Base-by-base conservation (phyloP, 139 green algal species). In the Raphidocelis subcapitata region DNA sequence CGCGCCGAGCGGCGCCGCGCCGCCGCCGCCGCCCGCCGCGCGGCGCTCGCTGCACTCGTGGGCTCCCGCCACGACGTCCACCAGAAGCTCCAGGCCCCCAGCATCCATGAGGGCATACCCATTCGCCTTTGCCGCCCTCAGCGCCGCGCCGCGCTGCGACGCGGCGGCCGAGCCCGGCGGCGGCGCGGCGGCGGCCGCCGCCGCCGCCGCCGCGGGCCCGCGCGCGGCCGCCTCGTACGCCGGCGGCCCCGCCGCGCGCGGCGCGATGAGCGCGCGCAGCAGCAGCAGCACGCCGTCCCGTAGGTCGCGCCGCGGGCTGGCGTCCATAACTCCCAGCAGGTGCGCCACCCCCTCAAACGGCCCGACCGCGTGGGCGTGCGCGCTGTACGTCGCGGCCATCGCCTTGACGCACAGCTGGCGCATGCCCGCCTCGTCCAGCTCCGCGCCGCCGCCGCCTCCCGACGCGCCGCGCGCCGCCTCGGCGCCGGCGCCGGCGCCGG, bases 351-450 rank as follows among this genome's bases (percentile, higher is more conserved):
- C 91, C 8, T 95, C 86, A 72, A 96, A 94, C 0, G 92, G 80
- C 0, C 94, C 91, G 5, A 90, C 75, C 1, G 49, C 29, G 26
- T 73, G 81, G 57, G 77, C 70, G 49, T 81, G 72, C 3, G 69
- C 79, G 26, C 69, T 65, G 81, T 97, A 97, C 1, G 92, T 83
- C 0, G 87, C 86, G 0, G 92, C 83, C 92, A 98, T 96, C 16
- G 93, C 94, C 2, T 87, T 81, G 4, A 92, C 82, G 62, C 91
- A 97, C 32, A 97, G 80, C 82, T 94, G 75, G 24, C 82, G 76
- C 24, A 79, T 74, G 61, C 37, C 47, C 29, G 60, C 59, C n/a
- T n/a, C n/a, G n/a, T n/a, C n/a, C n/a, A n/a, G n/a, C n/a, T n/a
- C n/a, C n/a, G n/a, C n/a, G n/a, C n/a, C n/a, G n/a, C n/a, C n/a